phyloP scores from a whole-genome alignment of 306 rosid genomes.

The Potentilla sterilis region DNA sequence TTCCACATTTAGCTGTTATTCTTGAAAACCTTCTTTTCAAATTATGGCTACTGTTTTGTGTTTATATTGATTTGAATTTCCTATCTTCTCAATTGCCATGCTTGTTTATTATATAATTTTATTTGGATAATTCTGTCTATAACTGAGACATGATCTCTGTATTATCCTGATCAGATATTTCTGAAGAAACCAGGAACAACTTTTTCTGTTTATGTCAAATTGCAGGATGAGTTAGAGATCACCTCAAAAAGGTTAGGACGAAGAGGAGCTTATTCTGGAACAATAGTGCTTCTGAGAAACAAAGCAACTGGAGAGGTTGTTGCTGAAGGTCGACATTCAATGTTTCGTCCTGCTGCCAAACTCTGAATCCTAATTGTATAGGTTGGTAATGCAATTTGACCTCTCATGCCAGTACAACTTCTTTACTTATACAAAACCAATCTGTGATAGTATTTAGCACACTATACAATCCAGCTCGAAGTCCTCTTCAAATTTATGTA shows the following conservation, averaged over 20 bases:
- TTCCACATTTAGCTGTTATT: no score
- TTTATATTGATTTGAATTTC: no score
- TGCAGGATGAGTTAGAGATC: conserved; percentile 87
- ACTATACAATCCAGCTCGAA: not conserved
- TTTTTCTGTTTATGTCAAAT: no score
- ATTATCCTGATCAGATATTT: no score
- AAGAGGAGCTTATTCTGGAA: conserved; percentile 66
- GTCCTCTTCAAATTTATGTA: not conserved
- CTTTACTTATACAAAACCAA: not conserved
- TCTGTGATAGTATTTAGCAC: not conserved
- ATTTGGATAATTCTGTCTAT: no score
- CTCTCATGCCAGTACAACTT: no score
- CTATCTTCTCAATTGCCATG: no score
- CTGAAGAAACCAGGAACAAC: no score
- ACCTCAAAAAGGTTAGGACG: conserved; percentile 55
- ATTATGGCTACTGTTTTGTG: no score
- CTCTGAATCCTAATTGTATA: not conserved
- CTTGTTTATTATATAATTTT: no score
- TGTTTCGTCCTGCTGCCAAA: conserved; percentile 41
- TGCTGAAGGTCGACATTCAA: conserved; percentile 86
- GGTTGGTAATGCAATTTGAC: not conserved
- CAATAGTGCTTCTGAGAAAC: conserved; percentile 58
- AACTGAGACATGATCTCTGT: no score
- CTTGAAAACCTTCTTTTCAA: no score
- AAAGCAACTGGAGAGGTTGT: conserved; percentile 71